These are phyloP conservation scores for Diaporthe ampelina DNA, from an alignment of 2,329 filamentous ascomycete species.

Conservation along the genomic window DNA sequence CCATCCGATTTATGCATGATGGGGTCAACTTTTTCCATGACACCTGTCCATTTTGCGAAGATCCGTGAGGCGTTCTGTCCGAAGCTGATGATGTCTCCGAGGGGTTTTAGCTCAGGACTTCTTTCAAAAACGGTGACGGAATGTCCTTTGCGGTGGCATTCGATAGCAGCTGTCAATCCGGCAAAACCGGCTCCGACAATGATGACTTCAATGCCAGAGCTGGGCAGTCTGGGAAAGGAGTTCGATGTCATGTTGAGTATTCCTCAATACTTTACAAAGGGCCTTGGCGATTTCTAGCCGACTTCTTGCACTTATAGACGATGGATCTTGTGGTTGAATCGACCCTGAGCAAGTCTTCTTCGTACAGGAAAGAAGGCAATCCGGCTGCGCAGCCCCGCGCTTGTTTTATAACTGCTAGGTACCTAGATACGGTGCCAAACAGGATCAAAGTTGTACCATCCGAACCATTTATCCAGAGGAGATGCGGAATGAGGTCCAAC, in stretches of 20 bases:
- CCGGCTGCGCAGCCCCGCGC: too few species aligned
- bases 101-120: conserved; percentile 57
- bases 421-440: too few species aligned
- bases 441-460: conserved; percentile 16
- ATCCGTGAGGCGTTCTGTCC: conserved; percentile 70
- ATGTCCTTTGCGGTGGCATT: conserved; percentile 69
- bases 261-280: neutral
- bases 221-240: conserved; percentile 39
- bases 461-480: neutral
- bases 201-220: conserved; percentile 57
- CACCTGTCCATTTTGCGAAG: conserved; percentile 67
- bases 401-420: too few species aligned
- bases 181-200: conserved; percentile 67
- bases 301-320: neutral
- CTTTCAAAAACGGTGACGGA: conserved; percentile 61
- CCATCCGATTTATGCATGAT: conserved; percentile 62
- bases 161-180: conserved; percentile 69
- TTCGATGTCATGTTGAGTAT: conserved; percentile 39
- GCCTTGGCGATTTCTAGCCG: neutral
- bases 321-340: neutral
- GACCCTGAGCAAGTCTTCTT: neutral
- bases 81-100: conserved; percentile 67
- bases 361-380: neutral
- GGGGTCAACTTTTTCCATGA: conserved; percentile 61
- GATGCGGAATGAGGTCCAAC: neutral